These are phyloP conservation scores for Trypanosoma theileri DNA, from an alignment of 208 protist species.

Conservation along the genomic window DNA sequence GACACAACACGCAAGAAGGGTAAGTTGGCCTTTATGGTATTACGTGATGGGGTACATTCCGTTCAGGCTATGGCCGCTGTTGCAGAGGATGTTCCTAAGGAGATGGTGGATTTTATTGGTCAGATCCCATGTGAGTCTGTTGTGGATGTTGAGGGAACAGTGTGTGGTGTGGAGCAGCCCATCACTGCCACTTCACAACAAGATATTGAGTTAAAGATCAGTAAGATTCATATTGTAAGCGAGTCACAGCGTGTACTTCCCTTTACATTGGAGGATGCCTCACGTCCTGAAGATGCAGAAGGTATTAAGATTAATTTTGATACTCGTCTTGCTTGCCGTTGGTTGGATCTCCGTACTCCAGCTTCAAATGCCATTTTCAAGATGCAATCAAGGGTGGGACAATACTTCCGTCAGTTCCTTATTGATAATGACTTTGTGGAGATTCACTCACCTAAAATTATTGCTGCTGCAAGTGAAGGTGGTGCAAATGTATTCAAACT, in stretches of 20 bases:
- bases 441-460: conserved; percentile 99
- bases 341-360: conserved; percentile 97
- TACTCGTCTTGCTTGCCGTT: conserved; percentile 96
- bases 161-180: conserved; percentile 65
- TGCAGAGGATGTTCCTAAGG: conserved; percentile 69
- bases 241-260: conserved; percentile 87
- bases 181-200: conserved; percentile 81
- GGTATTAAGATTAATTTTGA: conserved; percentile 89
- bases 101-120: conserved; percentile 91
- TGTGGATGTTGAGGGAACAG: conserved; percentile 79
- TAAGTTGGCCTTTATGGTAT: conserved; percentile 90
- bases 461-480: conserved; percentile 96
- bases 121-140: conserved; percentile 88
- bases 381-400: conserved; percentile 92
- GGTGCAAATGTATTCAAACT: conserved; percentile 94
- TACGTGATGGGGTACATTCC: conserved; percentile 76
- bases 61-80: conserved; percentile 87
- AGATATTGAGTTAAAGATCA: conserved; percentile 79
- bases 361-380: conserved; percentile 97
- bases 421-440: conserved; percentile 94
- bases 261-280: conserved; percentile 92
- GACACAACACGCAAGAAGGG: conserved; percentile 90
- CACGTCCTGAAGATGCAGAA: conserved; percentile 65
- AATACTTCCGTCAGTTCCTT: conserved; percentile 97
- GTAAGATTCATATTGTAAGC: conserved; percentile 79